Evolutionary conservation across 108 stramenopile genomes (phyloP), one percentile per base, ranked within the genome.

Genomic region (Fragilariopsis cylindrus): DNA sequence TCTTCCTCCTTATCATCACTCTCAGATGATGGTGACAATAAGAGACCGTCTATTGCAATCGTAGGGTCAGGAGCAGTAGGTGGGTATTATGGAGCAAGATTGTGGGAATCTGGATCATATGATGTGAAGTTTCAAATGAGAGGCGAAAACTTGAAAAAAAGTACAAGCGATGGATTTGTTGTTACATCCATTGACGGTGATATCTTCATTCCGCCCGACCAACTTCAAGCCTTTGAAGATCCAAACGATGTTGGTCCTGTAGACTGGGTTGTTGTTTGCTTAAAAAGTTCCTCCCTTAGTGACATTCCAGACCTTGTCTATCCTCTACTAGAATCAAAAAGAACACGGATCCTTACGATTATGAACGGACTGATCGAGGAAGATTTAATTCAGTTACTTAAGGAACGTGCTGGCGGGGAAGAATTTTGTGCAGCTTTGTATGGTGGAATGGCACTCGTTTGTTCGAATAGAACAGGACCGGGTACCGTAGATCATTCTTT

Each of bases 331-430:
- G 75, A 88, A 13, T 65, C 76, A 45, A 65, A 63, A n/a, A 64
- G 52, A 7, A 93, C 90, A 0, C 77, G 91, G 5, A 74, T 96
- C 18, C 53, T 93, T 9, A 83, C 81, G 6, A 91, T 96, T 19
- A 96, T 93, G 91, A 96, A 96, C 71, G 95, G 95, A 7, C 64
- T 96, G 55, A 83, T 92, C 43, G 94, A 96, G 57, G 86, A 92
- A 53, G 94, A 96, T 72, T 54, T 96, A 30, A 70, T 90, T 19
- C 47, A 44, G 2, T 58, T 75, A 69, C 54, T 90, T 16, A 72
- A 77, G 49, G 43, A 82, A 39, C 45, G 68, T n/a, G 40, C 42
- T 41, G 77, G 76, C 55, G 70, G 79, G 47, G 71, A 79, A 54
- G 39, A 65, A 13, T 82, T 83, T 57, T 93, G 92, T 76, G 79